These are phyloP conservation scores for Leucocoprinus birnbaumii DNA, from an alignment of 768 basidiomycete genomes.

Conservation along the genomic window DNA sequence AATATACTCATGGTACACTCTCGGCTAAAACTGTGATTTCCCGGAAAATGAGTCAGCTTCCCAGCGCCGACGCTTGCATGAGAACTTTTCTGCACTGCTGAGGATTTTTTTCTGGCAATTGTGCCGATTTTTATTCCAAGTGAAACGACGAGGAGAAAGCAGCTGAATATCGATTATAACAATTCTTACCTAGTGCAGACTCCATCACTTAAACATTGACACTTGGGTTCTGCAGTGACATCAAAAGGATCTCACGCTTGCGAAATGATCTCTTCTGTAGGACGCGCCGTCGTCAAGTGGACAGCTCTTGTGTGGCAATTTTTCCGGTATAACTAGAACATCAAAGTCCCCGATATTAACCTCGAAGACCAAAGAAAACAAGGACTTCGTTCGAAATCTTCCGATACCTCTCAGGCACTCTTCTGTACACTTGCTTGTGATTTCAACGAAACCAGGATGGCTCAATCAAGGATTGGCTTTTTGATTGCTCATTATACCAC, in stretches of 20 bases:
- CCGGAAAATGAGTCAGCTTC: no score
- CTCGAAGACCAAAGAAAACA: no score
- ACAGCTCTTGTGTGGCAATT: neutral
- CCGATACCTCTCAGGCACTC: neutral
- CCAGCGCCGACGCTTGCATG: neutral
- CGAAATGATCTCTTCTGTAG: no score
- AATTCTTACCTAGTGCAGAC: no score
- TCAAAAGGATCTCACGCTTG: neutral
- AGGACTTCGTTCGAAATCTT: no score
- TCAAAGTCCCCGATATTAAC: no score
- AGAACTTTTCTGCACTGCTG: neutral
- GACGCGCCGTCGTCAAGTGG: no score
- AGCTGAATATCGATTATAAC: neutral
- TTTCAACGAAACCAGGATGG: neutral
- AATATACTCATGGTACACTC: neutral
- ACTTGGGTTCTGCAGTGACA: neutral
- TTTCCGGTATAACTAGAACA: no score
- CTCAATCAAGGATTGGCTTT: neutral
- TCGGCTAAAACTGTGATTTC: neutral
- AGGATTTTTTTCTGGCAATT: neutral
- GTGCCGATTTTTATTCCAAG: no score
- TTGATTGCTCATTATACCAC: neutral
- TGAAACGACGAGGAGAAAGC: no score
- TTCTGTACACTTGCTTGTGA: constrained; percentile 4
- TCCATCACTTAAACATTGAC: no score